Evolutionary conservation across 805 yeast species (phyloP), one percentile per base, ranked within the genome.

Genomic region (Priceomyces medius): DNA sequence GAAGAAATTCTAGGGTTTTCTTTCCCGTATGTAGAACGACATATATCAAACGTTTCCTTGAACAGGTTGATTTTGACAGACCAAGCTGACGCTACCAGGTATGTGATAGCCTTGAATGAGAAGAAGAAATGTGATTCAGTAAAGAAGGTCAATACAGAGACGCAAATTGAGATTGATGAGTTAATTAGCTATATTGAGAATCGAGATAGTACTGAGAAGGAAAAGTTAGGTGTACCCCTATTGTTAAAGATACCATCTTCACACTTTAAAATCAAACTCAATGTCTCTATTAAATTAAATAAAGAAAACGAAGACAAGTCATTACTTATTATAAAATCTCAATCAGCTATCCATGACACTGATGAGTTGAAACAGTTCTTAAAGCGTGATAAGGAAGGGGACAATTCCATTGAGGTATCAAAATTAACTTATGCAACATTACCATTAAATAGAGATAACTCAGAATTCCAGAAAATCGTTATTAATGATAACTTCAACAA

Each of bases 251-350:
- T 65, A 23, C 60, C 63, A 6, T 39, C 60, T 2, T 21, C 35
- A 10, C 55, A 46, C 36, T 46, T 42, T 43, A 52, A 50, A 42
- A 23, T 68, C 28, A 68, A 68, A 42, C 45, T 68, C 10, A 60
- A 51, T 33, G 49, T 68, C 6, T 46, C 61, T 1, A 51, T 63
- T 2, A 47, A 48, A n/a, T 50, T 53, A 3, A 10, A 20, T 3
- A 29, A 20, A 10, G 37, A 40, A 10, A 41, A 37, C 12, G 21
- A 24, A 2, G 39, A 24, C 12, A 55, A 54, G 27, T 48, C 60
- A 14, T 46, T 70, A n/a, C 44, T 64, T 0, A 64, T 70, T 10
- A 59, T 64, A 8, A 69, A 69, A 35, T 48, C 66, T 1, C 47
- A 44, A 20, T 56, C 54, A 9, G 38, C 46, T n/a, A 45, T 45